phyloP scores from a whole-genome alignment of 306 rosid genomes.

The Trichosanthes truncata region DNA sequence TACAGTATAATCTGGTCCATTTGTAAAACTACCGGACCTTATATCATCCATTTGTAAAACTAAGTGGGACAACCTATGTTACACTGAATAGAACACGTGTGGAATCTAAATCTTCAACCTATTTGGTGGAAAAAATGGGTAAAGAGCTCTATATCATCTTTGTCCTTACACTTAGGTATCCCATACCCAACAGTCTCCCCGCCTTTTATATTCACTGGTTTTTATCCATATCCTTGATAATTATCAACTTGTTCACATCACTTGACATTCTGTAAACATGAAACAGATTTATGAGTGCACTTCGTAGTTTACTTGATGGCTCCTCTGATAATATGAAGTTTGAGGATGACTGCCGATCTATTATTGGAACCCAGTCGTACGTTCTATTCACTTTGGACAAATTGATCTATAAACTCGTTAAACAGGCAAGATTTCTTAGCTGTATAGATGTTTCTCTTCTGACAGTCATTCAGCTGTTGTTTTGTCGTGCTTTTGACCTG shows the following conservation, averaged over 20 bases:
- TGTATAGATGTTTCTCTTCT: not conserved
- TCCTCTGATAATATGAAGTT: constrained; percentile 80
- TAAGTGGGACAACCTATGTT: not conserved
- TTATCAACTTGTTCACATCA: not conserved
- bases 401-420: constrained; percentile 77
- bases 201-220: not conserved
- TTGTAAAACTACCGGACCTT: not conserved
- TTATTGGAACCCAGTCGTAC: constrained; percentile 85
- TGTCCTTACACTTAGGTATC: not conserved
- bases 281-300: constrained; percentile 66
- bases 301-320: constrained; percentile 85
- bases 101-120: not conserved
- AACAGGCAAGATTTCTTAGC: constrained; percentile 47
- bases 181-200: not conserved
- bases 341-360: constrained; percentile 97
- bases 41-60: not conserved
- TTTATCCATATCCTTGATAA: not conserved
- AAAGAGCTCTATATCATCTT: not conserved
- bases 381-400: constrained; percentile 90
- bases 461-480: not conserved
- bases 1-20: not conserved
- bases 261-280: constrained; percentile 4
- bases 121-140: not conserved
- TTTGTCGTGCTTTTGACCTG: not conserved
- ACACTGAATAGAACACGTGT: not conserved